Conservation (phyloP, 176 grass and related monocot species). For the Aegilops longissima region DNA sequence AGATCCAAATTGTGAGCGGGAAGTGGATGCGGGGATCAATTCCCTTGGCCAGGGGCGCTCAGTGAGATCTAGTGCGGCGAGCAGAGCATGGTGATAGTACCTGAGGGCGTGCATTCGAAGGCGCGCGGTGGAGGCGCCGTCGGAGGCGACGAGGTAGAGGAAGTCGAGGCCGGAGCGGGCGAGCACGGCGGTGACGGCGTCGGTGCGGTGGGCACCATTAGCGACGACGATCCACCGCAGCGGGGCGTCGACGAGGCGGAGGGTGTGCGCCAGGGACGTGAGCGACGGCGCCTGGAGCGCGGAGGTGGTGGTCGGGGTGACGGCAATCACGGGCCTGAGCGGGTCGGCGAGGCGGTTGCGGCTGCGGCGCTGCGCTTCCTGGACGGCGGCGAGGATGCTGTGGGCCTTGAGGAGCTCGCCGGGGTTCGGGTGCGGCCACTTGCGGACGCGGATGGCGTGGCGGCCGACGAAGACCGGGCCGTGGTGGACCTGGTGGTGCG, state of each 20-base stretch:
- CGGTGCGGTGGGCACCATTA: background rate
- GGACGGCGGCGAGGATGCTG: constrained; percentile 68
- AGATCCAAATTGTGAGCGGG: no score
- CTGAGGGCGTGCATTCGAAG: constrained; percentile 69
- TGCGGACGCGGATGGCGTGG: constrained; percentile 75
- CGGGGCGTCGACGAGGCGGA: constrained; percentile 50
- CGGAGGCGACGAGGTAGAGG: constrained; percentile 47
- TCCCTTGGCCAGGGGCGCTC: no score
- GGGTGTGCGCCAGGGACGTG: constrained; percentile 59
- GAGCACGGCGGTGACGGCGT: constrained; percentile 62
- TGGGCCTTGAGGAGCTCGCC: constrained; percentile 69
- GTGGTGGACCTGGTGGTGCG: constrained; percentile 48
- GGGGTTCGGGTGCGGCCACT: constrained; percentile 75
- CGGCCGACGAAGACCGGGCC: constrained; percentile 72
- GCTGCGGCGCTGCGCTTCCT: constrained; percentile 60
- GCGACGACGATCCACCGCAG: constrained; percentile 63
- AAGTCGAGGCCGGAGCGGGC: constrained; percentile 46
- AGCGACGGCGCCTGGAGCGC: constrained; percentile 55
- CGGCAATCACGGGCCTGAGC: constrained; percentile 44
- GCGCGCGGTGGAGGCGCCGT: background rate
- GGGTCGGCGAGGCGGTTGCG: constrained; percentile 19
- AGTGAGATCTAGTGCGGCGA: constrained; percentile 10
- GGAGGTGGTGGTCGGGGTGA: constrained; percentile 58
- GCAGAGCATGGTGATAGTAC: constrained; percentile 20
- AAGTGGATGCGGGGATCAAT: no score